Evolutionary conservation across 345 rosid genomes (phyloP).

Genomic region (Sonneratia alba): DNA sequence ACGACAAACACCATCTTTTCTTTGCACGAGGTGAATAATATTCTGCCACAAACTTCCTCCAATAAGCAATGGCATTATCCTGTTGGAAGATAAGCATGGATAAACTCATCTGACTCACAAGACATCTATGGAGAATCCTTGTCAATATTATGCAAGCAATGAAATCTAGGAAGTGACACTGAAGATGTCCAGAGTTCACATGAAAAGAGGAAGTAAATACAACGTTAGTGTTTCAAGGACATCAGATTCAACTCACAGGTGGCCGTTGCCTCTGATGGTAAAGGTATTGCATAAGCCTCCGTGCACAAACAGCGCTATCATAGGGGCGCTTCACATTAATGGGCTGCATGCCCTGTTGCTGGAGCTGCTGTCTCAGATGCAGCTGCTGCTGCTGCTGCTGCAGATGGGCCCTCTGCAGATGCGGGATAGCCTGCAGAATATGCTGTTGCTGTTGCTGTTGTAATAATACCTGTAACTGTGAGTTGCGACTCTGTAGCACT

Average conservation of each 20-base stretch:
- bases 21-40: conserved; percentile 94
- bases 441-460: conserved; percentile 64
- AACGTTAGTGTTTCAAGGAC: not conserved
- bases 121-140: not conserved
- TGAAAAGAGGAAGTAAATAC: not conserved
- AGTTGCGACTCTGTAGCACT: conserved; percentile 62
- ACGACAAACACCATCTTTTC: conserved; percentile 95
- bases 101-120: not conserved
- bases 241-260: conserved; percentile 37
- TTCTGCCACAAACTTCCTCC: conserved; percentile 92
- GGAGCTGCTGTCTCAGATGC: conserved; percentile 70
- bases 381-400: conserved; percentile 60
- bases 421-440: conserved; percentile 71
- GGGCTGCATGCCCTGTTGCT: conserved; percentile 73
- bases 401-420: conserved; percentile 67
- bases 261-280: conserved; percentile 92
- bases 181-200: not conserved
- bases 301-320: conserved; percentile 82
- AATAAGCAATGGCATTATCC: conserved; percentile 81
- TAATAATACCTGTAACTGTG: conserved; percentile 61
- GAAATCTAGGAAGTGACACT: not conserved
- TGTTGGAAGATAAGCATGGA: conserved; percentile 21
- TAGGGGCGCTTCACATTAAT: conserved; percentile 45
- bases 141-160: not conserved
- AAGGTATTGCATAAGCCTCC: conserved; percentile 90